Conservation (phyloP, 176 grass and related monocot species). For the Tillandsia fasciculata region DNA sequence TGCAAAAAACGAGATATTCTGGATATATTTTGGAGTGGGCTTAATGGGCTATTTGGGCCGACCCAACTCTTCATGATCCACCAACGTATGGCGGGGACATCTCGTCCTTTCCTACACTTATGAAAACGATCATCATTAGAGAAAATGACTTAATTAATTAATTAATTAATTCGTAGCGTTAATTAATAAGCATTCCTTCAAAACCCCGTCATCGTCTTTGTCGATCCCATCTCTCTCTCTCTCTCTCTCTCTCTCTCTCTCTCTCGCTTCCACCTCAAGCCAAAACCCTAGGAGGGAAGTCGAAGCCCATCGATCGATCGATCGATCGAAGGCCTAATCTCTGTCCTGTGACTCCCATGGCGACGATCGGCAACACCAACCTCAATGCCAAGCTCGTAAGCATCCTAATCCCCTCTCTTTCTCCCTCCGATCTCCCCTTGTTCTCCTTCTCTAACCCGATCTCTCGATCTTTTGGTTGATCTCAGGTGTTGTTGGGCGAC, state of each 20-base stretch:
- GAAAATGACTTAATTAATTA: too few relatives aligned
- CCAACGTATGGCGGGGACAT: too few relatives aligned
- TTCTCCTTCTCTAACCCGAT: background rate
- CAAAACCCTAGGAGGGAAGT: too few relatives aligned
- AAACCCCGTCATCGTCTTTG: background rate
- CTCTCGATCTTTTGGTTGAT: background rate
- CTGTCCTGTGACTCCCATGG: background rate
- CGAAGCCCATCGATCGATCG: background rate
- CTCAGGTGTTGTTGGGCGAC: constrained; percentile 88
- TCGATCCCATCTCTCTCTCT: background rate
- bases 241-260: background rate
- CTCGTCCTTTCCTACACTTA: too few relatives aligned
- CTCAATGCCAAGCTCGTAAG: constrained; percentile 17
- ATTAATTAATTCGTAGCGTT: too few relatives aligned
- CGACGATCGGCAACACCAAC: constrained; percentile 17
- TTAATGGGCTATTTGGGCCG: too few relatives aligned
- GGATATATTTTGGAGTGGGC: too few relatives aligned
- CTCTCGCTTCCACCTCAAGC: background rate
- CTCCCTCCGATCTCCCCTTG: background rate
- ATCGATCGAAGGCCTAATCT: background rate
- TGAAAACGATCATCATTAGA: too few relatives aligned
- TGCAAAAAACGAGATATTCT: too few relatives aligned
- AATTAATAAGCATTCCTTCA: background rate
- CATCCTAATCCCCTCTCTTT: too few relatives aligned
- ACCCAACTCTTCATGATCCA: too few relatives aligned